These are phyloP conservation scores for Aspergillus brasiliensis DNA, from an alignment of 2,329 filamentous ascomycete species.

Conservation along the genomic window DNA sequence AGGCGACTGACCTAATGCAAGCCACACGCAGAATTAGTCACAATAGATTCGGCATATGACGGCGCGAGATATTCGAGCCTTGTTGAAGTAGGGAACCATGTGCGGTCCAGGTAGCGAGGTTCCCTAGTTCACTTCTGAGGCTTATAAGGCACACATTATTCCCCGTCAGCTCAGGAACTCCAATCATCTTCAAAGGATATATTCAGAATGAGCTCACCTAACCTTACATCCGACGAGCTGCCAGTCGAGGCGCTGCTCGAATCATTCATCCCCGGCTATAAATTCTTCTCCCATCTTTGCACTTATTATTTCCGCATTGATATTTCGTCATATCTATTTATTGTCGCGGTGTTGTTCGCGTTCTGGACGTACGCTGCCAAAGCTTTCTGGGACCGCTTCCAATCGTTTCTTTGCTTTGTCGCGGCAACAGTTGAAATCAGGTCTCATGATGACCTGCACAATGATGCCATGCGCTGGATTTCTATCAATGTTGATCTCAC, in stretches of 20 bases:
- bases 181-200: constrained; percentile 5
- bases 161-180: constrained; percentile 1
- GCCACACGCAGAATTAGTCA: constrained; percentile 10
- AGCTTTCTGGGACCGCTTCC: constrained; percentile 18
- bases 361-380: constrained; percentile 30
- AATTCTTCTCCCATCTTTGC: constrained; percentile 47
- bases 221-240: neutral
- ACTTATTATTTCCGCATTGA: constrained; percentile 47
- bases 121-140: neutral
- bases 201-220: no score
- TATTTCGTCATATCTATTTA: constrained; percentile 48
- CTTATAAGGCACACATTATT: constrained; percentile 7
- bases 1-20: constrained; percentile 9
- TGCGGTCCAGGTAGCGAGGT: neutral
- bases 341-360: constrained; percentile 44
- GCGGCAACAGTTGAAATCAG: constrained; percentile 49
- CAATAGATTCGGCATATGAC: neutral
- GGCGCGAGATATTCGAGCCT: no score
- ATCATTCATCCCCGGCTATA: constrained; percentile 52
- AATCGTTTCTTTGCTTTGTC: constrained; percentile 42
- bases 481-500: constrained; percentile 55
- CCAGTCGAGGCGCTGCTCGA: constrained; percentile 40
- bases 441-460: constrained; percentile 59
- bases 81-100: no score
- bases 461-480: constrained; percentile 61